Conservation (phyloP, 208 protist species). For the Blechomonas ayalai region DNA sequence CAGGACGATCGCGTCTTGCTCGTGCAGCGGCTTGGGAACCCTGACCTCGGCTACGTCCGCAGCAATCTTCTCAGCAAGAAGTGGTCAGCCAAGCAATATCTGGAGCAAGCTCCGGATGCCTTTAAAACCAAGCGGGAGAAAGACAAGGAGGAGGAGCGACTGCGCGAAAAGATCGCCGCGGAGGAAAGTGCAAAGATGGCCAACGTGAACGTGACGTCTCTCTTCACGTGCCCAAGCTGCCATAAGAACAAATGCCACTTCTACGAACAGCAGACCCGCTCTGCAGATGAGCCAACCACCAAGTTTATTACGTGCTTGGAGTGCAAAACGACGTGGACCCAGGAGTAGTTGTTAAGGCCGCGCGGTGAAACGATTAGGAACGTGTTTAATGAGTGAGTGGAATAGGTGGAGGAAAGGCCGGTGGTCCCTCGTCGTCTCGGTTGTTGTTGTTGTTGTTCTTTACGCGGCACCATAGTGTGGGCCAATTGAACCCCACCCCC, state of each 20-base stretch:
- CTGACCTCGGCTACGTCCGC: slow-evolving; percentile 54
- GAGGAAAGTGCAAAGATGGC: slow-evolving; percentile 64
- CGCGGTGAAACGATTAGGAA: no score
- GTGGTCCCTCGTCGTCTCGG: no score
- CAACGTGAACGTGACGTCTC: slow-evolving; percentile 30
- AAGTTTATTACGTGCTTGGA: slow-evolving; percentile 93
- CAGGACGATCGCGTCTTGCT: slow-evolving; percentile 84
- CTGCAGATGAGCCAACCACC: slow-evolving; percentile 97
- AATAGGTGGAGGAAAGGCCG: no score
- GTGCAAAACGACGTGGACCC: slow-evolving; percentile 88
- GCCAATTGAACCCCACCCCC: no score
- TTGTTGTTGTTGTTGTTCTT: no score
- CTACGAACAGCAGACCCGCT: slow-evolving; percentile 94
- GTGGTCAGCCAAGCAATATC: slow-evolving; percentile 75
- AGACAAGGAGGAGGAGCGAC: slow-evolving; percentile 71
- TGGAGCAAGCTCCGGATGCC: slow-evolving; percentile 90
- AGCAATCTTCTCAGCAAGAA: slow-evolving; percentile 90
- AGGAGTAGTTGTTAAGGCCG: no score
- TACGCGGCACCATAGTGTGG: no score
- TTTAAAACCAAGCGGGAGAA: slow-evolving; percentile 93
- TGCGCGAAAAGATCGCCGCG: slow-evolving; percentile 76
- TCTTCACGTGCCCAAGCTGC: slow-evolving; percentile 86
- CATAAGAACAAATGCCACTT: slow-evolving; percentile 77
- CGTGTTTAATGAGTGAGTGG: no score
- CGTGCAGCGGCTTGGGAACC: slow-evolving; percentile 78